Base-by-base conservation (phyloP, 768 basidiomycete species). In the Gloeopeniophorella convolvens region DNA sequence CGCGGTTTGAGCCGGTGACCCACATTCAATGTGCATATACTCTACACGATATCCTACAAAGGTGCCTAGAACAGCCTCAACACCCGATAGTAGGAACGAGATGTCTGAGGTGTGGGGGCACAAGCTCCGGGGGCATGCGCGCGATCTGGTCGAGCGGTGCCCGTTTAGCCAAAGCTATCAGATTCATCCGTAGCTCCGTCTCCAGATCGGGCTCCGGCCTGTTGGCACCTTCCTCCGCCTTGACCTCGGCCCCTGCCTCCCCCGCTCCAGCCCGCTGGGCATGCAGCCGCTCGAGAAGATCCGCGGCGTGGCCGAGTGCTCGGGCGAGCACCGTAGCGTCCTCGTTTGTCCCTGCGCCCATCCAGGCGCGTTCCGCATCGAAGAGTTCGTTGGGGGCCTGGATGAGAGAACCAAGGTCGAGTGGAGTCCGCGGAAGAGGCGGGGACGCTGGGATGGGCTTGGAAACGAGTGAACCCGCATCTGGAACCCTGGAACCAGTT, bases 131-230 rank as follows among this genome's bases (percentile, higher is more conserved):
- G 9, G 57, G 57, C 33, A 58, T 52, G 18, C 40, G 42, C 10
- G 55, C 57, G 30, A 58, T 52, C 44, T 52, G 57, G 28, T 86
- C 83, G 53, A 88, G 61, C 1, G 88, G 88, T 9, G 85, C 85
- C 5, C 85, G 76, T 61, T 88, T 87, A 49, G 84, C 83, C 28
- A 90, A 70, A 2, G 86, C 85, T 23, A 90, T 72, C 24, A 90
- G 69, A 61, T 87, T 89, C 56, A 89, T 69, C 32, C 87, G 75
- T 42, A 89, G 68, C 45, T 80, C 75, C 46, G 76, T 74, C 59
- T 81, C 41, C 15, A 69, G 57, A 2, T 75, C 70, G 48, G 82
- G 77, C 61, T 83, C 83, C 42, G 11, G 45, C 42, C 20, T 35
- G 4, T 40, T 42, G 4, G 23, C 45, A 0, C 20, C 49, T 45